Evolutionary conservation across 2,329 filamentous ascomycete genomes (phyloP), one percentile per base, ranked within the genome.

Genomic region (Botryotinia narcissicola): DNA sequence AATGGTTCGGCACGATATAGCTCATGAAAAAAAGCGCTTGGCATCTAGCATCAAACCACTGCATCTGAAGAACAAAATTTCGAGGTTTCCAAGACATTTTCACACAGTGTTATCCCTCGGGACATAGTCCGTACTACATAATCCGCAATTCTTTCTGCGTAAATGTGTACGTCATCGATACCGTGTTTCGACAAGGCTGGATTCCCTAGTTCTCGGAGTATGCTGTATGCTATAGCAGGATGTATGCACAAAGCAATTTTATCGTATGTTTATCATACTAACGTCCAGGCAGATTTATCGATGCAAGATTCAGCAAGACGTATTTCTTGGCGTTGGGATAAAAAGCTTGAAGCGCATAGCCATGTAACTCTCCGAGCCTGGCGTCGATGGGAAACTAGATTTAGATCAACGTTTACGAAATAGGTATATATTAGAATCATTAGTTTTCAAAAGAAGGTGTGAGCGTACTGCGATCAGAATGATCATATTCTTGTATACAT

Each of bases 231-330:
- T 6, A 51, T 25, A 51, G 48, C 25, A 14, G 4, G 10, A 6
- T 12, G 12, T n/a, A 14, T 14, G 25, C 25, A 6, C 25, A n/a
- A 51, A n/a, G 48, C 25, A 14, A n/a, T 4, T 12, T n/a, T 14
- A n/a, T 9, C 4, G 12, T 14, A n/a, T n/a, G 4, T 7, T n/a
- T 0, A n/a, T n/a, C 10, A 7, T n/a, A n/a, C 25, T n/a, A 1
- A 54, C 4, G 4, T n/a, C 48, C 25, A 0, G 4, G 10, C 14
- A 14, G 12, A 51, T n/a, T 1, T 25, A n/a, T 14, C 4, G 48
- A 51, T 51, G 14, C 10, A n/a, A 54, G 6, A n/a, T 16, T 16
- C 5, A n/a, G 2, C 4, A 54, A 54, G 25, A n/a, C 5, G 2
- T 54, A 16, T 14, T 16, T 16, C 16, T n/a, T 12, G 12, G 48